Base-by-base conservation (phyloP, 2,329 filamentous ascomycete genomes). In the Claviceps sp. region DNA sequence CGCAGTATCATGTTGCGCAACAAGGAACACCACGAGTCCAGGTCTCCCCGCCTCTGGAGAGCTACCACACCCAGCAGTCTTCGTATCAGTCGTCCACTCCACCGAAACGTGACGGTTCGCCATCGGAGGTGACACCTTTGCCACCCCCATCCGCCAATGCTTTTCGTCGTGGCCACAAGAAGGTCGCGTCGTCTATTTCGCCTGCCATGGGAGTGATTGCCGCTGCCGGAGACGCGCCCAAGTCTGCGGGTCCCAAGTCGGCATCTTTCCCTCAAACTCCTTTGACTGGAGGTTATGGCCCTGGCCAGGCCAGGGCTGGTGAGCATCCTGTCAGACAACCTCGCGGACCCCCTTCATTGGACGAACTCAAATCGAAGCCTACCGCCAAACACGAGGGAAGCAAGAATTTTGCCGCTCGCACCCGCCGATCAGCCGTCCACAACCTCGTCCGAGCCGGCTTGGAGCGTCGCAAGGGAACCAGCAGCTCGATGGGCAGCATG, bases 291-390 rank as follows among this genome's bases (percentile, higher is more conserved):
- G 85, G 84, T 6, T 97, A 97, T 63, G 93, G 89, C 47, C 93
- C 93, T 53, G 93, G 93, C 51, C 90, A 96, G 67, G 87, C 77
- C 54, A 89, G 93, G 65, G 89, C 89, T 63, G 93, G 93, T 59
- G 93, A 97, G 70, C 93, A 98, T 65, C 93, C 93, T 8, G 72
- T 88, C 50, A 89, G 93, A 54, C 93, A 98, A 70, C 93, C 93
- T 50, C 88, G 89, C 57, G 90, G 90, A 5, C 93, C 93, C 24
- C 93, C 93, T 14, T 82, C 87, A 14, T 77, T 97, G 49, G 93
- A 98, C 59, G 93, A 98, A 71, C 81, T 98, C 54, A 81, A 85
- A 62, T 78, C 84, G 20, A 93, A 90, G 70, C 93, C 93, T 1
- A 97, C 91, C 8, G 84, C 88, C 59, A 95, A 89, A 72, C 81